Evolutionary conservation across 2,329 filamentous ascomycete species (phyloP).

Genomic region (Dactylellina leptospora): DNA sequence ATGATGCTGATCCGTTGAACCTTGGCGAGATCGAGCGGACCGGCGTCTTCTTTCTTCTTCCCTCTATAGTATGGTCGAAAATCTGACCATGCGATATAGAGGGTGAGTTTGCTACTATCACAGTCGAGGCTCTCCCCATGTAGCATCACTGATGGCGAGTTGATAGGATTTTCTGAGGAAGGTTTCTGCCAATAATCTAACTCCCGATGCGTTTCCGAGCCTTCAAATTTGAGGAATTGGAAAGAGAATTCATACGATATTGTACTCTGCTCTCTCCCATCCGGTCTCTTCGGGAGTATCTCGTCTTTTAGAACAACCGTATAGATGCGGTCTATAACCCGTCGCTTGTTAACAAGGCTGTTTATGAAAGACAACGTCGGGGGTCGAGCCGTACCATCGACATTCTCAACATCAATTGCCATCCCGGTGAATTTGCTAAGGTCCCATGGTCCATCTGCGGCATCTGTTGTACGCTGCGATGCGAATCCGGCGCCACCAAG

Average conservation of each 20-base stretch:
- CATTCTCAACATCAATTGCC: constrained; percentile 40
- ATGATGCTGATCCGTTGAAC: constrained; percentile 78
- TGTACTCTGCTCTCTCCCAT: constrained; percentile 75
- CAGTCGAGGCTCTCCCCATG: not conserved
- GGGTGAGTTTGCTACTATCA: constrained; percentile 45
- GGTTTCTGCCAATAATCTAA: not conserved
- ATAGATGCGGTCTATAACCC: constrained; percentile 64
- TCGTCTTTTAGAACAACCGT: constrained; percentile 79
- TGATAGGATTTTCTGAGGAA: not conserved
- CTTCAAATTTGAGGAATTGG: constrained; percentile 52
- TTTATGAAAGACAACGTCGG: not conserved
- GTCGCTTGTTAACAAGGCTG: not conserved
- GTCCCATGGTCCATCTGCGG: constrained; percentile 68
- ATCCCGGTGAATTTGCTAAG: constrained; percentile 70
- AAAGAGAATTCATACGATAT: constrained; percentile 81
- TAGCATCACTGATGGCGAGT: not conserved
- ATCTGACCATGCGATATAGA: constrained; percentile 71
- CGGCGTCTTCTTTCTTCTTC: constrained; percentile 69
- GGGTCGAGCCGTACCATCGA: constrained; percentile 52
- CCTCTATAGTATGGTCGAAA: constrained; percentile 80
- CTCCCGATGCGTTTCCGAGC: constrained; percentile 56
- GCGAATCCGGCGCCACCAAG: constrained; percentile 85
- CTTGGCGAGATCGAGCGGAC: constrained; percentile 67
- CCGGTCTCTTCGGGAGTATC: constrained; percentile 62
- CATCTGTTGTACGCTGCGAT: constrained; percentile 73